Evolutionary conservation across 164 flowering plant genomes (phyloP).

Genomic region (Vitis rupestris): DNA sequence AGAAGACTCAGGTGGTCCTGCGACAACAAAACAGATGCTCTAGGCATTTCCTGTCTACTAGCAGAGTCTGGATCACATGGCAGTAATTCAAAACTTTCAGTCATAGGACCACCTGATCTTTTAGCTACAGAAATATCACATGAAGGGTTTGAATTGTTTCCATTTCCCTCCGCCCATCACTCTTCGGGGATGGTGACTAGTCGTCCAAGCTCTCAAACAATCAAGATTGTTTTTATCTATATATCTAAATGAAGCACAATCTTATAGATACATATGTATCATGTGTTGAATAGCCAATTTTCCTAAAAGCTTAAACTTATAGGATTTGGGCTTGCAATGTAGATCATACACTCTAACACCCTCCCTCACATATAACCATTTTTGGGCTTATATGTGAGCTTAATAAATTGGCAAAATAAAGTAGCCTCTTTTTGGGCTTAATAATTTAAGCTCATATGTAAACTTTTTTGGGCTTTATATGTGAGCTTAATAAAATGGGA

Average conservation of each 20-base stretch:
- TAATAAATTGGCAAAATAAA: too few relatives aligned
- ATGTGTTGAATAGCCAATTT: too few relatives aligned
- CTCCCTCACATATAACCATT: too few relatives aligned
- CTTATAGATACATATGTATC: too few relatives aligned
- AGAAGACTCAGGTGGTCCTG: constrained; percentile 1
- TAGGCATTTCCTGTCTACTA: neutral
- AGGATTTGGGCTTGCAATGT: too few relatives aligned
- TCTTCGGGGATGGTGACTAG: neutral
- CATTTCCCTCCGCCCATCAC: neutral
- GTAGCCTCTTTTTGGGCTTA: too few relatives aligned
- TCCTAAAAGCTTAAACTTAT: too few relatives aligned
- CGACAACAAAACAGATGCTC: neutral
- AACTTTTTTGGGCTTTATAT: too few relatives aligned
- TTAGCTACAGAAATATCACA: neutral
- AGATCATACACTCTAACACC: too few relatives aligned
- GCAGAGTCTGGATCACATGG: neutral
- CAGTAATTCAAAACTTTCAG: neutral
- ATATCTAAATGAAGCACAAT: neutral
- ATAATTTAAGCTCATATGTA: too few relatives aligned
- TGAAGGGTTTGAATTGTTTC: neutral
- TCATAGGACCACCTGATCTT: neutral
- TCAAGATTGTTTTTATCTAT: neutral
- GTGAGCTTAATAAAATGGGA: too few relatives aligned
- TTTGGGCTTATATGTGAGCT: too few relatives aligned
- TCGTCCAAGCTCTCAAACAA: neutral